Percentiles rank a stretch among this genome's conserved stretches.
These are phyloP conservation scores for Aspergillus sparsus DNA, from an alignment of 495 filamentous ascomycete genomes.

Conservation along the genomic window DNA sequence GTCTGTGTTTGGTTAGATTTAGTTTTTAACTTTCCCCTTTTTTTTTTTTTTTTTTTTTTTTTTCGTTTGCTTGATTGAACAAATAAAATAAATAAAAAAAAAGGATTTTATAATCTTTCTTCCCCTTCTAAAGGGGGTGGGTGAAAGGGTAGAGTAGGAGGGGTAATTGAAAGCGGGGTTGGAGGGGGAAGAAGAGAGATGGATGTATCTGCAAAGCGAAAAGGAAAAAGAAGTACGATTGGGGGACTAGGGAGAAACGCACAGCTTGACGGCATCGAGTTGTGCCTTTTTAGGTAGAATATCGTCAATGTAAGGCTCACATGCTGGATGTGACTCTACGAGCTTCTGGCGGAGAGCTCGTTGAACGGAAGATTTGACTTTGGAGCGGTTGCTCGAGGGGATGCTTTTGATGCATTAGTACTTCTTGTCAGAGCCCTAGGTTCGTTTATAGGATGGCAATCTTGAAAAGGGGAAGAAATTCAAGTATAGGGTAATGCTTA, in stretches of 20 bases:
- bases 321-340: conserved; percentile 79
- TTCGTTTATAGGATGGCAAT: not conserved
- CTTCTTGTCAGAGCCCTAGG: conserved; percentile 16
- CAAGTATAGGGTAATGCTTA: conserved; percentile 38
- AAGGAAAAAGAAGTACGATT: not conserved
- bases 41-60: conserved; percentile 13
- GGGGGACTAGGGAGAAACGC: conserved; percentile 13
- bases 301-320: conserved; percentile 88
- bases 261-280: conserved; percentile 86
- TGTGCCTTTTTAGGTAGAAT: conserved; percentile 96
- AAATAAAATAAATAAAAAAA: not conserved
- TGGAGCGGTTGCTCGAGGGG: conserved; percentile 77
- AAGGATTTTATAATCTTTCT: not conserved
- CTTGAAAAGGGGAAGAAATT: not conserved
- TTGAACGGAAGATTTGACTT: conserved; percentile 96
- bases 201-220: not conserved
- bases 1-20: conserved; percentile 43
- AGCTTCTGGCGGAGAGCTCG: conserved; percentile 80
- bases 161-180: not conserved
- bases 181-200: not conserved
- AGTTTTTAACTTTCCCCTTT: conserved; percentile 4
- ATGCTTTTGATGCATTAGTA: conserved; percentile 42
- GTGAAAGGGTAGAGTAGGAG: too few species aligned
- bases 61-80: not conserved
- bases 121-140: too few species aligned